Evolutionary conservation across 1,284 basidiomycete species (phyloP), one percentile per base, ranked within the genome.

Genomic region (Athelia psychrophila): DNA sequence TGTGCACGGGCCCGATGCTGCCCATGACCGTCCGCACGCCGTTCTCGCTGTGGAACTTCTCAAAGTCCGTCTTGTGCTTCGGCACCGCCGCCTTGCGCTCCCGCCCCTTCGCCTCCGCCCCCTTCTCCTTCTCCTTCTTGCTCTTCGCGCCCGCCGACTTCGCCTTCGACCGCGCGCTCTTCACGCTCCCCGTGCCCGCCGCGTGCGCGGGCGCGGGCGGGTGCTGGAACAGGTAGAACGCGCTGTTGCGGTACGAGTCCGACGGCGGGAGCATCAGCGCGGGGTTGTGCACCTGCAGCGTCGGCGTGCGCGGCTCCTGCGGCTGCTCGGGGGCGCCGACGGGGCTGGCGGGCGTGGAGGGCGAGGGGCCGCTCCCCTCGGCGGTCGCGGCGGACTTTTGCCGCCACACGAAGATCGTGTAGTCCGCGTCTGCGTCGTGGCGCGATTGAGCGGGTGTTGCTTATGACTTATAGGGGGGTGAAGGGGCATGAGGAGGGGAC

Each of bases 11-110:
- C 0, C 95, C 96, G 54, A 99, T 93, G 60, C 84, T 88, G 13
- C 96, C 96, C 58, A 88, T 80, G 23, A 99, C 88, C 5, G 95
- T 98, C 50, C 96, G 79, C 15, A 98, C 95, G 13, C 97, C 96
- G 61, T 95, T 95, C 69, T 90, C 89, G 25, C 78, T 80, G 60
- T 96, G 94, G 64, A 97, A 97, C 55, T 82, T 83, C 59, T 91
- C 81, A 61, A 95, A 95, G 49, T 87, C 82, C 60, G 82, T 84
- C 71, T 87, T 89, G 70, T 86, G 79, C 56, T 81, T 77, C 1
- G 81, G 85, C 0, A 78, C 70, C 38, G 16, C 38, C n/a, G 16
- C n/a, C 33, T 35, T n/a, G 12, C 12, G 33, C 10, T 35, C 33
- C n/a, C 33, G n/a, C 38, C 2, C 70, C 70, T 32, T 76, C 67